phyloP scores from a whole-genome alignment of 1,139 yeast genomes.

The Suhomyces choctaworum region DNA sequence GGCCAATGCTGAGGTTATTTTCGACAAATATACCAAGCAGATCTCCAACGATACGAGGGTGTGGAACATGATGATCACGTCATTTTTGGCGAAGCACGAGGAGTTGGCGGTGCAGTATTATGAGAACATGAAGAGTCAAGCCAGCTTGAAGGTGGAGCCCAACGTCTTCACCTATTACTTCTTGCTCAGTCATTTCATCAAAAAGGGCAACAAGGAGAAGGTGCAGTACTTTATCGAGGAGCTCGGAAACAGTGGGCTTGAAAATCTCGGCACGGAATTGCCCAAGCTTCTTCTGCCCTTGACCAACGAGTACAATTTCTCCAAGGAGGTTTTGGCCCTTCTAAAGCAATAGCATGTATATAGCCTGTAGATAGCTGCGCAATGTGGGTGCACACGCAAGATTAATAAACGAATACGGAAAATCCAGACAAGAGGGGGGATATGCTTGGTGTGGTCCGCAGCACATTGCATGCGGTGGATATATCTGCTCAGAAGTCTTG shows the following conservation, averaged over 20 bases:
- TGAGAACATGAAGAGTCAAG: constrained; percentile 26
- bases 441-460: too few relatives aligned
- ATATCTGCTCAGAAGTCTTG: too few relatives aligned
- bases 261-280: constrained; percentile 41
- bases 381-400: neutral
- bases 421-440: too few relatives aligned
- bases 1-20: constrained; percentile 48
- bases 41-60: constrained; percentile 40
- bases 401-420: too few relatives aligned
- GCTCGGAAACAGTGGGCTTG: constrained; percentile 26
- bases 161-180: constrained; percentile 61
- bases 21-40: constrained; percentile 41
- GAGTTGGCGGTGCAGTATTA: constrained; percentile 45
- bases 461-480: too few relatives aligned
- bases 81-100: constrained; percentile 40
- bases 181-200: constrained; percentile 47
- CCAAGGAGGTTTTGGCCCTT: constrained; percentile 12
- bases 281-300: constrained; percentile 33
- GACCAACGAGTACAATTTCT: constrained; percentile 14
- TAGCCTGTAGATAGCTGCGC: constrained; percentile 1
- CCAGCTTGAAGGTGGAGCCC: constrained; percentile 34
- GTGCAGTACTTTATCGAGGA: constrained; percentile 42
- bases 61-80: constrained; percentile 63
- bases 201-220: constrained; percentile 30
- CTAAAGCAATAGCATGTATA: constrained; percentile 6